Conservation (phyloP, 768 basidiomycete genomes). For the Kwoniella mangroviensis region DNA sequence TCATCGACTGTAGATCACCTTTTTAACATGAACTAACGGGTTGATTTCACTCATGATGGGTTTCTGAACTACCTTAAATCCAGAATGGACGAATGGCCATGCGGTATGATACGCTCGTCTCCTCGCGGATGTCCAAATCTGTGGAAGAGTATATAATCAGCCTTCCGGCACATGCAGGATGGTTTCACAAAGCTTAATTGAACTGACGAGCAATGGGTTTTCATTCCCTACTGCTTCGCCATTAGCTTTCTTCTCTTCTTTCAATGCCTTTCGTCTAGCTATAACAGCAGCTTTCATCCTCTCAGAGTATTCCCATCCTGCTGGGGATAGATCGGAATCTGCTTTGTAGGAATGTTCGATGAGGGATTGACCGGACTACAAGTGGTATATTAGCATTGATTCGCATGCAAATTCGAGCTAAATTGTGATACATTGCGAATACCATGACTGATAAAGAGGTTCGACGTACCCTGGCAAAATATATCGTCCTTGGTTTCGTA, state of each 20-base stretch:
- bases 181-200: neutral
- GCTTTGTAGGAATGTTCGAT: conserved; percentile 99
- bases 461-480: conserved; percentile 83
- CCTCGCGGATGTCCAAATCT: conserved; percentile 98
- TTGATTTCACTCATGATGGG: conserved; percentile 98
- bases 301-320: conserved; percentile 94
- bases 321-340: conserved; percentile 92
- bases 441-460: too few species aligned
- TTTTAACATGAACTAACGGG: conserved; percentile 64
- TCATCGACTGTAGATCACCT: neutral
- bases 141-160: neutral
- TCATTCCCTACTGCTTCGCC: conserved; percentile 63
- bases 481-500: conserved; percentile 88
- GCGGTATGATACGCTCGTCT: conserved; percentile 92
- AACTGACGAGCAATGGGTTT: conserved; percentile 56
- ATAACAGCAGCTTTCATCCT: conserved; percentile 86
- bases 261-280: conserved; percentile 74
- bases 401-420: too few species aligned
- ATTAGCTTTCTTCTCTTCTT: conserved; percentile 65
- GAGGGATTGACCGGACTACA: conserved; percentile 92
- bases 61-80: conserved; percentile 80
- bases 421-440: too few species aligned
- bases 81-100: conserved; percentile 80
- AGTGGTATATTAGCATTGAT: neutral
- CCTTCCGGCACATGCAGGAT: neutral